Evolutionary conservation across 495 filamentous ascomycete species (phyloP), one percentile per base, ranked within the genome.

Genomic region (Aspergillus affinis): DNA sequence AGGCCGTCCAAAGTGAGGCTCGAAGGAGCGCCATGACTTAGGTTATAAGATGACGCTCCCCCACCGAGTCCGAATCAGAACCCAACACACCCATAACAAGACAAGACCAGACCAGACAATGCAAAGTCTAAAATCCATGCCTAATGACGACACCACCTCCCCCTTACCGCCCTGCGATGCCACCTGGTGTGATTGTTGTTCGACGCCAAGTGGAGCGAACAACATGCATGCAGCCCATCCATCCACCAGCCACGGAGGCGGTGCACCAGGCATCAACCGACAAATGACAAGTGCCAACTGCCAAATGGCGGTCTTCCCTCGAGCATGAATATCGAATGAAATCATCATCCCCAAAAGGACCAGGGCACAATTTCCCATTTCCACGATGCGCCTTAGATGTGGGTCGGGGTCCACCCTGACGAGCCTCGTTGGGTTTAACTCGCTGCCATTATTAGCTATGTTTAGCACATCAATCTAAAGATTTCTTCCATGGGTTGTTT

Each of bases 161-260:
- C 36, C 36, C 36, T 41, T 41, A 41, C 36, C 13, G 9, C 36
- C 36, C 36, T 15, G 36, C 36, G 36, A 41, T 15, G 47, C 47
- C 47, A 49, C n/a, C 3, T 49, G 18, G 1, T 6, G 12, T 41
- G 36, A 41, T 57, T 48, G 45, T 62, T 55, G 29, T 51, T 45
- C 53, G 55, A 51, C 20, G 6, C 44, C 7, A 41, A 51, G 61
- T 61, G 62, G 58, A 58, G 61, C 55, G 49, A 30, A 21, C 49
- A 45, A 23, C 32, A 18, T 46, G 27, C 58, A 45, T n/a, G n/a
- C n/a, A n/a, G n/a, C n/a, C n/a, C n/a, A n/a, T n/a, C n/a, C n/a
- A n/a, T 26, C 18, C 66, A 65, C 61, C 59, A 65, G 68, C 69
- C 68, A 67, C 68, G 27, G 65, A 58, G 68, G 68, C 70, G 63